A percentile compares a stretch with the other conserved stretches of the same genome.
Evolutionary conservation across 1,284 basidiomycete species (phyloP).

Genomic region (Macrocybe sp.): DNA sequence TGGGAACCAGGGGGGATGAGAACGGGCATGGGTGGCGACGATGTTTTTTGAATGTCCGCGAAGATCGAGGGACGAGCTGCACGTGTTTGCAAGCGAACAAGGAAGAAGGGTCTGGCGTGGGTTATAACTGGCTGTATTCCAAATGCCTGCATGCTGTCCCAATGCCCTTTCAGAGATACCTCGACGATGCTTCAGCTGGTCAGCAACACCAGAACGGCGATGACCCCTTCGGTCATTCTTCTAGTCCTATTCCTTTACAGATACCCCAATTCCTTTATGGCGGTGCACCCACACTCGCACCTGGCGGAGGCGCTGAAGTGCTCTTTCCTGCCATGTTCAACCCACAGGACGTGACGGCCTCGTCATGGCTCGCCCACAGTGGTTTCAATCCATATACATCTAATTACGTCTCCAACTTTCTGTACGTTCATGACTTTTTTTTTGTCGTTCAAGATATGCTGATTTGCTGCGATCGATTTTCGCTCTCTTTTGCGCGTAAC

Average conservation of each 20-base stretch:
- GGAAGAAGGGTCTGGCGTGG: too few relatives aligned
- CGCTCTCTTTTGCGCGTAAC: neutral
- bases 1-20: too few relatives aligned
- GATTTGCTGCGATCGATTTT: neutral
- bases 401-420: too few relatives aligned
- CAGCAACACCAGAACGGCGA: neutral
- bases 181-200: neutral
- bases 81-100: too few relatives aligned
- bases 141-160: neutral
- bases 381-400: too few relatives aligned
- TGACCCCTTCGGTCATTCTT: neutral
- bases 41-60: too few relatives aligned
- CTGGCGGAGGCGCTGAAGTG: slow-evolving; percentile 2
- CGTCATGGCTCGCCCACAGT: too few relatives aligned
- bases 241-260: neutral
- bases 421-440: neutral
- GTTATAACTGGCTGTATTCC: neutral
- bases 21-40: too few relatives aligned
- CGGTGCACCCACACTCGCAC: neutral
- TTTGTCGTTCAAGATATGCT: too few relatives aligned
- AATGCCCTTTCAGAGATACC: slow-evolving; percentile 3
- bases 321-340: neutral
- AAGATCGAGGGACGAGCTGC: too few relatives aligned
- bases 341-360: too few relatives aligned
- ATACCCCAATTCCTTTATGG: slow-evolving; percentile 1